Base-by-base conservation (phyloP, 23 red algal genomes). In the Agarophyton chilense region DNA sequence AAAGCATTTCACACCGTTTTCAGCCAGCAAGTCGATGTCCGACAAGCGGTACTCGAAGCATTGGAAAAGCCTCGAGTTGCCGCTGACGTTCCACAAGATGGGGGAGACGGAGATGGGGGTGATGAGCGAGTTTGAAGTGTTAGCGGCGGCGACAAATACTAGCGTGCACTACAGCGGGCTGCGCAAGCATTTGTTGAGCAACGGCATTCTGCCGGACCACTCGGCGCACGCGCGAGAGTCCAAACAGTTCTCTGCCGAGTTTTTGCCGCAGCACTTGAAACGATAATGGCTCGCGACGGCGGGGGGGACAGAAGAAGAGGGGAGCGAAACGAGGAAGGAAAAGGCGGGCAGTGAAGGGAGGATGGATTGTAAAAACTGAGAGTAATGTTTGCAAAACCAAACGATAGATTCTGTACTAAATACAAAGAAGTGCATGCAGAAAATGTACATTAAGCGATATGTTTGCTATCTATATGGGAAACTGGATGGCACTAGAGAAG, bases 71-170 rank as follows among this genome's bases (percentile, higher is more conserved):
- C 25, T 14, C 14, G 90, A 93, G 10, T 66, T 74, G 38, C 90
- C 90, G 17, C 14, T 93, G 14, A 93, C 90, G 33, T 93, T 93
- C 36, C 90, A 93, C 35, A 84, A 93, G 38, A 93, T 93, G 44
- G 16, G 38, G 26, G 67, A 78, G 1, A 50, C 32, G 16, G 79
- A 93, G 41, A 43, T 36, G 34, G n/a, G 51, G 46, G 60, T 78
- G 79, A 51, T 93, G 47, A 83, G 90, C 25, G 38, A 85, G 24
- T 83, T 78, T 32, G 90, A 93, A 52, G 5, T 40, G 4, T 29
- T 28, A 38, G 33, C 53, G 39, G 35, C 60, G 24, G 36, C 35
- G 49, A 60, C 34, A 5, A 63, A 52, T n/a, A 47, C 40, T 56
- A 76, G n/a, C 34, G 88, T 92, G 26, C 36, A 71, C 19, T 92